These are phyloP conservation scores for Aspergillus incahuasiensis DNA, from an alignment of 495 filamentous ascomycete species.

Conservation along the genomic window DNA sequence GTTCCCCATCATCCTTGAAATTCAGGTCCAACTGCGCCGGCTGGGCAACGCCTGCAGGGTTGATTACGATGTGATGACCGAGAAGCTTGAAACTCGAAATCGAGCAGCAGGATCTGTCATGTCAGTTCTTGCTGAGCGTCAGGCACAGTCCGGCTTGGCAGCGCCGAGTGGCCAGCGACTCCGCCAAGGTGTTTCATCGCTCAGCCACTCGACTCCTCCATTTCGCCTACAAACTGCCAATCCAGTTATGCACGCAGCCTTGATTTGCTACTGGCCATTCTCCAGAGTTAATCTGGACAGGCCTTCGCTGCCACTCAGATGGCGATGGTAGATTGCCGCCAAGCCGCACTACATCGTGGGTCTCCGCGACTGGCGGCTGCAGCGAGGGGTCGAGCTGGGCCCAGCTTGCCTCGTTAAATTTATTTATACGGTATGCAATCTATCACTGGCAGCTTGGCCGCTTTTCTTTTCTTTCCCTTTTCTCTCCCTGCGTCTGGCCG, in stretches of 20 bases:
- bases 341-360: constrained; percentile 5
- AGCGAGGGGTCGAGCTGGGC: not conserved
- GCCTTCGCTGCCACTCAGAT: not conserved
- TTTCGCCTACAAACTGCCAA: not conserved
- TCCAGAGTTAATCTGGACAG: not conserved
- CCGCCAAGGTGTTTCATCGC: constrained; percentile 16
- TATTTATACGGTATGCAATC: constrained; percentile 11
- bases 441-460: constrained; percentile 14
- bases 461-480: constrained; percentile 4
- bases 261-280: not conserved
- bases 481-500: constrained; percentile 11
- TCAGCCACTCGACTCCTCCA: constrained; percentile 5
- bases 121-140: not conserved
- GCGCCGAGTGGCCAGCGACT: not conserved
- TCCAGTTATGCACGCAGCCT: not conserved
- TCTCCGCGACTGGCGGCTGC: constrained; percentile 1
- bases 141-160: not conserved
- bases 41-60: not conserved
- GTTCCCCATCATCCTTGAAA: not conserved
- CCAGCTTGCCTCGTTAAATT: constrained; percentile 1
- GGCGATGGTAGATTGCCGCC: not conserved
- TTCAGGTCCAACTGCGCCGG: not conserved
- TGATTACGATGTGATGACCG: not conserved
- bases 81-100: not conserved
- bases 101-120: not conserved